Evolutionary conservation across 139 green algal genomes (phyloP), one percentile per base, ranked within the genome.

Genomic region (Closterium sp.): DNA sequence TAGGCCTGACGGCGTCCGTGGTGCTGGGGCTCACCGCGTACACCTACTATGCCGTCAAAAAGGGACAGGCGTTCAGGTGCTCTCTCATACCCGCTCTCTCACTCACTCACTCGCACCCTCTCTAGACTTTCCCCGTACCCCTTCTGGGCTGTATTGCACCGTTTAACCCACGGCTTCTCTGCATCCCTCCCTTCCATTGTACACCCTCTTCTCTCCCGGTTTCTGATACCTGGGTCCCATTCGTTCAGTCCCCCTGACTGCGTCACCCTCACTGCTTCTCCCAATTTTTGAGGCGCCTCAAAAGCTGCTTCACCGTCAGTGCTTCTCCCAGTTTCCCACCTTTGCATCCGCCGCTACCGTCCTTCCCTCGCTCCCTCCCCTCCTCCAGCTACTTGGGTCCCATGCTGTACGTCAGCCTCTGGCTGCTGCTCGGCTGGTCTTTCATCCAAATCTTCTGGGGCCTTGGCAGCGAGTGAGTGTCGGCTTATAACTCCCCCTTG

Each of bases 361-460:
- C 0, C 3, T 76, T 28, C 55, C 16, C 55, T 28, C 43, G 43
- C n/a, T 66, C 43, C 43, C 6, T 6, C 43, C 55, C 55, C 55
- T 76, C 16, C 4, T 76, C 55, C 89, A 94, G 91, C 16, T 95
- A 94, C 88, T 86, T 96, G 87, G 96, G 94, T 2, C 96, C 96
- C 21, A 96, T 96, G 89, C 95, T 97, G 23, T 97, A 96, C 84
- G 76, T 87, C 36, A 89, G 81, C 5, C 87, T 95, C 85, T 89
- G 33, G 69, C 88, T 69, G 8, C 16, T 96, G 8, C 21, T 96
- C n/a, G 21, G 91, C 0, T 96, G 94, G 95, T 91, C 93, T 84
- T 90, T 97, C 36, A 90, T 97, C 6, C 96, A 97, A 93, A 87
- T 97, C 16, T 94, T 97, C 87, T 76, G 55, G 55, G 55, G 55